Conservation (phyloP, 1,284 basidiomycete genomes). For the Hymenochaete sp. region DNA sequence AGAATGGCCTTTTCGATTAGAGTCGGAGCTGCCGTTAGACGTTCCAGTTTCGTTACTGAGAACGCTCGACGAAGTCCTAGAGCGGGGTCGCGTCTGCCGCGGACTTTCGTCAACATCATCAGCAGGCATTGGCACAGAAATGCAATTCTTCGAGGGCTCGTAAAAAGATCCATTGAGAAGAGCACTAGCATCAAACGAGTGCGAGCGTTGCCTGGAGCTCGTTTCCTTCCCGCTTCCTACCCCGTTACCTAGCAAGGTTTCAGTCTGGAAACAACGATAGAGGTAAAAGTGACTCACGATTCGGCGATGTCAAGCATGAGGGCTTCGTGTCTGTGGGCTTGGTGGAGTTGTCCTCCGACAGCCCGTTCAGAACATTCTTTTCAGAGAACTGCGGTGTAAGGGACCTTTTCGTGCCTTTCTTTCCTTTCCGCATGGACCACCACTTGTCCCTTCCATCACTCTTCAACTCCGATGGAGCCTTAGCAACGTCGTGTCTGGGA, state of each 20-base stretch:
- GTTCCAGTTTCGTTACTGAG: too few relatives aligned
- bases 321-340: too few relatives aligned
- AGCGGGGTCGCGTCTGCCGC: constrained; percentile 6
- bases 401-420: constrained; percentile 57
- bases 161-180: constrained; percentile 33
- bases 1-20: constrained; percentile 5
- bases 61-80: constrained; percentile 14
- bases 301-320: constrained; percentile 32
- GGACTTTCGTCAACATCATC: constrained; percentile 4
- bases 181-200: constrained; percentile 53
- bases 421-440: constrained; percentile 68
- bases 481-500: constrained; percentile 18
- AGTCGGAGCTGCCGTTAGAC: too few relatives aligned
- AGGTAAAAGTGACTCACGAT: constrained; percentile 25
- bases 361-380: too few relatives aligned
- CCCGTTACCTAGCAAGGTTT: constrained; percentile 26
- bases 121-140: constrained; percentile 12
- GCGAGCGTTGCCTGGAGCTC: constrained; percentile 42
- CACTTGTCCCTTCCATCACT: constrained; percentile 52
- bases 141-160: constrained; percentile 9
- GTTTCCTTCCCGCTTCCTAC: constrained; percentile 36
- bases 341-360: constrained; percentile 30
- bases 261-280: constrained; percentile 21
- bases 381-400: too few relatives aligned
- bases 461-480: constrained; percentile 38